A percentile compares a stretch with the other conserved stretches of the same genome.
Conservation (phyloP, 805 yeast species). For the Starmerella floricola region DNA sequence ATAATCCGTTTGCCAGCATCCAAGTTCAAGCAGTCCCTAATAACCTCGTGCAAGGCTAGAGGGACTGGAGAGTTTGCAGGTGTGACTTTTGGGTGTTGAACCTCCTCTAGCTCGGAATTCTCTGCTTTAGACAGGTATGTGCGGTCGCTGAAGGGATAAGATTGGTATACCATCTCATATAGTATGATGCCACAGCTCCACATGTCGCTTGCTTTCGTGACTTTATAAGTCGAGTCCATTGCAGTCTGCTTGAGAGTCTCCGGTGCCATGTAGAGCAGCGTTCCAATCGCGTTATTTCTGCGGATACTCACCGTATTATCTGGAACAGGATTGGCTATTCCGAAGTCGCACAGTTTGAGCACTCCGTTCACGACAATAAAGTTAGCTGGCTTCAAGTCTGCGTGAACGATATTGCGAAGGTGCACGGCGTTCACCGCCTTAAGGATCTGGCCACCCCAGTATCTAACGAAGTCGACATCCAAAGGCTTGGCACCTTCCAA, state of each 20-base stretch:
- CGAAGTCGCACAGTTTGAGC: constrained; percentile 85
- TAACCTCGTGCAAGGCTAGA: constrained; percentile 52
- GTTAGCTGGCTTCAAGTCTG: constrained; percentile 93
- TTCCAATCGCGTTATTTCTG: constrained; percentile 83
- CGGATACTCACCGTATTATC: constrained; percentile 85
- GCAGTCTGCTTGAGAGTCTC: constrained; percentile 47
- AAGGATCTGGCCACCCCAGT: constrained; percentile 72
- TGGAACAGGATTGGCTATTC: constrained; percentile 78
- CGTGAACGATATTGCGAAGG: constrained; percentile 77
- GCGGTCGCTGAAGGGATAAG: constrained; percentile 55
- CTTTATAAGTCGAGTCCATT: constrained; percentile 41
- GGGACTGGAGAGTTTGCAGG: constrained; percentile 56
- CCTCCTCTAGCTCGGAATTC: constrained; percentile 52
- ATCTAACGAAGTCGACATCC: constrained; percentile 71
- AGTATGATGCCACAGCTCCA: constrained; percentile 98
- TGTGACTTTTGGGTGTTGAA: constrained; percentile 52
- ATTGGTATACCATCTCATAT: constrained; percentile 89
- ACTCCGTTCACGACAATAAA: constrained; percentile 73
- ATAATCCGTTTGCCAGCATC: constrained; percentile 60
- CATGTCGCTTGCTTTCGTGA: constrained; percentile 88
- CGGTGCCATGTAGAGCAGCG: constrained; percentile 97
- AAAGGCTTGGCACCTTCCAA: constrained; percentile 33
- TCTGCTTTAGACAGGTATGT: constrained; percentile 43
- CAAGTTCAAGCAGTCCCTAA: constrained; percentile 57
- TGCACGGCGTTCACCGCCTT: constrained; percentile 80